Percentiles rank a stretch among this genome's conserved stretches.
Conservation (phyloP, 345 rosid species). For the Dipteronia sinensis region DNA sequence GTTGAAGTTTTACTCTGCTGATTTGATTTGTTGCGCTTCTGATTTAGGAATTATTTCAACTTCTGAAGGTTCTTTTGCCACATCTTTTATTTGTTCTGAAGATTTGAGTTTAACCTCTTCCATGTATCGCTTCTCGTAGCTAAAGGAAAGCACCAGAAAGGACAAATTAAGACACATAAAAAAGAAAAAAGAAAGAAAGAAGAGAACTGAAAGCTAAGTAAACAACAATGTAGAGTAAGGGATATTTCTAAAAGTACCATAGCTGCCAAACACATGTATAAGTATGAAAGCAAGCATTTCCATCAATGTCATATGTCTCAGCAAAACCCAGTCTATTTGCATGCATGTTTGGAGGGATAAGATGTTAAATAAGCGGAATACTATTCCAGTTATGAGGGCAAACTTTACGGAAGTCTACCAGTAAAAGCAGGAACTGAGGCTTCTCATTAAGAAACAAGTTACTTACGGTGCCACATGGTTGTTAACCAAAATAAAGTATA, state of each 20-base stretch:
- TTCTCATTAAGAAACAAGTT: slow-evolving; percentile 10
- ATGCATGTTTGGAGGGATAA: neutral
- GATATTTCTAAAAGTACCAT: neutral
- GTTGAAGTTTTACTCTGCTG: slow-evolving; percentile 37
- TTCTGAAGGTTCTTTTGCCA: slow-evolving; percentile 26
- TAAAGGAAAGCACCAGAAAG: slow-evolving; percentile 25
- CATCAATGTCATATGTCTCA: neutral
- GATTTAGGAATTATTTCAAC: slow-evolving; percentile 29
- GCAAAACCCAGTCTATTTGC: neutral
- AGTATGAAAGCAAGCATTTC: neutral
- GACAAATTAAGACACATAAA: neutral
- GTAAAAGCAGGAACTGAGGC: slow-evolving; percentile 10
- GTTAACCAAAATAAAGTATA: slow-evolving; percentile 60
- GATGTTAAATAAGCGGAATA: neutral
- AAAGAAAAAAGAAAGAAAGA: no score
- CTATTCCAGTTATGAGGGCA: neutral
- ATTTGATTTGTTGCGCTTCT: slow-evolving; percentile 30
- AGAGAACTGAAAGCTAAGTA: neutral
- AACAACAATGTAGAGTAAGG: neutral
- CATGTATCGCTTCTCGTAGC: slow-evolving; percentile 52
- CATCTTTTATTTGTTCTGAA: slow-evolving; percentile 30
- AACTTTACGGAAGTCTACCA: neutral
- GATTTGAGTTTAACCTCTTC: slow-evolving; percentile 40
- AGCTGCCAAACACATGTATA: neutral
- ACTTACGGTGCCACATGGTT: slow-evolving; percentile 55